Base-by-base conservation (phyloP, 2,329 filamentous ascomycete species). In the Myotisia sp. region DNA sequence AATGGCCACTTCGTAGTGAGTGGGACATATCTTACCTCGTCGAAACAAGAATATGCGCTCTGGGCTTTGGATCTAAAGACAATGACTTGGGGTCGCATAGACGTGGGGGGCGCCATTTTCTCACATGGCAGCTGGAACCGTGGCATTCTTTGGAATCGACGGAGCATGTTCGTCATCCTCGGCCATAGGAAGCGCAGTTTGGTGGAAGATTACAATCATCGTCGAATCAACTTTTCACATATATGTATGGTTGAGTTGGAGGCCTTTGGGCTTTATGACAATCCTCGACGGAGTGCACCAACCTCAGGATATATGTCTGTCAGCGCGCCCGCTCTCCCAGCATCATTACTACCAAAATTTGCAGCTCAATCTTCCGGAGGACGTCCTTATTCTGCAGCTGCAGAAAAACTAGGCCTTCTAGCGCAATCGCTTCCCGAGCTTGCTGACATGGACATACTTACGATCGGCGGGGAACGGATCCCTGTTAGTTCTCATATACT, bases 101-200 rank as follows among this genome's bases (percentile, higher is more conserved):
- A 98, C 57, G 90, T 86, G 0, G 87, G 86, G 16, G 86, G 82
- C 6, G 86, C 77, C 42, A 86, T 95, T 3, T 95, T 98, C 55
- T 87, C 83, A 49, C 84, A 93, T 53, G 90, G 90, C 28, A 95
- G 87, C 56, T 98, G 90, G 90, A 98, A 98, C 52, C 71, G 90
- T 38, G 90, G 90, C 26, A 74, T 98, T 19, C 59, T 98, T 5
- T 98, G 90, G 90, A 81, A 82, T 49, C 73, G 87, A 27, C 73
- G 90, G 42, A 98, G 94, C 52, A 83, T 84, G 0, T 98, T 95
- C 60, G 85, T 95, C 21, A 87, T 98, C 42, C 67, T 98, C 23
- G 90, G 90, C 29, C 92, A 94, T 55, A 74, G 90, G 23, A 93
- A 92, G 57, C 70, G 90, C 42, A 94, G 82, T 46, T 67, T 98